Evolutionary conservation across 73 alveolate species (phyloP).

Genomic region (Durusdinium trenchii): DNA sequence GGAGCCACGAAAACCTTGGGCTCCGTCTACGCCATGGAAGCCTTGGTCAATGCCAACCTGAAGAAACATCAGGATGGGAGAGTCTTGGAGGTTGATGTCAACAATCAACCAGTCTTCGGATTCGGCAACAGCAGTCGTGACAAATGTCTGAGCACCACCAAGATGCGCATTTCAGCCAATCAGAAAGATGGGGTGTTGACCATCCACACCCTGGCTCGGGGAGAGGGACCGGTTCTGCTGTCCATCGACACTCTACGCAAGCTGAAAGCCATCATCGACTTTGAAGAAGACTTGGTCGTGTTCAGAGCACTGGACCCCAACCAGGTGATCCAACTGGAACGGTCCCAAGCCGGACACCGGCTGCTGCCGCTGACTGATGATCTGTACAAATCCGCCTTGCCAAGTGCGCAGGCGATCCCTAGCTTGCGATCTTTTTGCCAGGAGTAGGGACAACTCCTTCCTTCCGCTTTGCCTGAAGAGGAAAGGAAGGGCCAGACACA

Average conservation of each 20-base stretch:
- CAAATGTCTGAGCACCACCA: neutral
- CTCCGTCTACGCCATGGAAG: neutral
- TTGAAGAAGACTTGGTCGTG: neutral
- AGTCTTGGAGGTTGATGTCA: neutral
- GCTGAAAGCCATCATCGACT: neutral
- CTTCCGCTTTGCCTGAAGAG: neutral
- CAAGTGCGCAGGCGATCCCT: neutral
- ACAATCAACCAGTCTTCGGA: neutral
- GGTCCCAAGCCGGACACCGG: neutral
- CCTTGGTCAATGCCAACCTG: neutral
- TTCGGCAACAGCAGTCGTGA: neutral
- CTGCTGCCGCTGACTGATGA: neutral
- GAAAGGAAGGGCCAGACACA: neutral
- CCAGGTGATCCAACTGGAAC: neutral
- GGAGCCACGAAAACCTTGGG: neutral
- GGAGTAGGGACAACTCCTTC: conserved; percentile 18
- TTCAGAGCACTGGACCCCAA: neutral
- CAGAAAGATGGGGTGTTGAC: neutral
- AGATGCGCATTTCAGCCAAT: neutral
- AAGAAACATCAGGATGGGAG: neutral
- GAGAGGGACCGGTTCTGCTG: neutral
- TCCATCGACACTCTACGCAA: neutral
- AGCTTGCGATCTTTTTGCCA: neutral
- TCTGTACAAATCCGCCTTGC: neutral
- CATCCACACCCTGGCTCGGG: neutral